Conservation (phyloP, 1,139 yeast genomes). For the Hansenula sp. region DNA sequence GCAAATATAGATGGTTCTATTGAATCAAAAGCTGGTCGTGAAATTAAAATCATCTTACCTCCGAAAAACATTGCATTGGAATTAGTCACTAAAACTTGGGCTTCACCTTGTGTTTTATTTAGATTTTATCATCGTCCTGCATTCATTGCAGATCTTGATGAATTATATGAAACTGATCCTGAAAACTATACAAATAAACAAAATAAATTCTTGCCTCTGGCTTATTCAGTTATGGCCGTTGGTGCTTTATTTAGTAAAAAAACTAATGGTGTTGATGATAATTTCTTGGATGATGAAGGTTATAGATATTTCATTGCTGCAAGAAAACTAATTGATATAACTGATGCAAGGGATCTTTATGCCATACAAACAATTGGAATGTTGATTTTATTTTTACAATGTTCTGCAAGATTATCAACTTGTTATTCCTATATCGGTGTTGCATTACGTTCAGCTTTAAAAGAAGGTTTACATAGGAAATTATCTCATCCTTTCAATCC, state of each 20-base stretch:
- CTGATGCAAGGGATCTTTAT: constrained; percentile 59
- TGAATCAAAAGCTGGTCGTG: constrained; percentile 35
- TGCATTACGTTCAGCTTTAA: constrained; percentile 79
- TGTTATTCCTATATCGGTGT: constrained; percentile 93
- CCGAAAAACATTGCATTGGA: constrained; percentile 72
- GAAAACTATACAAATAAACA: constrained; percentile 62
- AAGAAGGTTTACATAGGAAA: constrained; percentile 86
- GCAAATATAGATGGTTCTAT: constrained; percentile 33
- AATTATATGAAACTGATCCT: constrained; percentile 64
- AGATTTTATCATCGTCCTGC: constrained; percentile 88
- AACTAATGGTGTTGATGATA: constrained; percentile 34
- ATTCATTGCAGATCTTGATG: constrained; percentile 56
- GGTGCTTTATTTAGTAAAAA: constrained; percentile 65
- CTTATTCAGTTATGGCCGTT: constrained; percentile 70
- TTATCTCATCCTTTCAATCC: constrained; percentile 68
- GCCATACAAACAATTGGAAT: constrained; percentile 71
- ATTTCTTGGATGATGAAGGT: constrained; percentile 70
- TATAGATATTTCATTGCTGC: constrained; percentile 87
- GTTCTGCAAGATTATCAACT: constrained; percentile 85
- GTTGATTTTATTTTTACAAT: constrained; percentile 75
- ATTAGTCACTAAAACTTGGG: constrained; percentile 79
- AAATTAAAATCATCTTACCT: constrained; percentile 70
- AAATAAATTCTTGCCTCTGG: constrained; percentile 67
- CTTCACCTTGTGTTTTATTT: constrained; percentile 81
- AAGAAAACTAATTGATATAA: constrained; percentile 71